Evolutionary conservation across 805 yeast genomes (phyloP), one percentile per base, ranked within the genome.

Genomic region (Ogataea corticis): DNA sequence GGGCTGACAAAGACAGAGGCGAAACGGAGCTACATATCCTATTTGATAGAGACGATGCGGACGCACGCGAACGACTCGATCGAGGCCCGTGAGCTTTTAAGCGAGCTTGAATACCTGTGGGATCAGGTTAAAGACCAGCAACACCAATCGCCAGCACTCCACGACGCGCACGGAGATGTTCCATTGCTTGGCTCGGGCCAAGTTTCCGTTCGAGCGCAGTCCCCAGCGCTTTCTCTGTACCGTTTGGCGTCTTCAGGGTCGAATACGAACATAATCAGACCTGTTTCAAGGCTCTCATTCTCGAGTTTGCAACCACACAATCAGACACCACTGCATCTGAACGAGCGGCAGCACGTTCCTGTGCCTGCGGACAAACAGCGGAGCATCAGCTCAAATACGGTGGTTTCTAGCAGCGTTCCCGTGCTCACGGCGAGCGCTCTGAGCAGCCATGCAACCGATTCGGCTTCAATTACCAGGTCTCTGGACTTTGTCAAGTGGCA

Each of bases 81-180:
- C 49, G 89, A 82, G 54, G 82, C 90, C 0, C 64, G 83, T 15
- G 88, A 82, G 56, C 70, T 83, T 42, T 69, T 85, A 44, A 65
- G 71, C 36, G 94, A 87, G 56, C 72, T 88, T 52, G 91, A 86
- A 59, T 77, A 73, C 52, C 66, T 84, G 33, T 87, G 91, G 90
- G 85, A 82, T 61, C 89, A 82, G 59, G 79, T 84, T 5, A 56
- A 49, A 36, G 54, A 54, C 45, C 51, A 51, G 35, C 54, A 43
- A 13, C 33, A 37, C n/a, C 34, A 36, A 13, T 41, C 50, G 11
- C 62, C 68, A 0, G 55, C 52, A 10, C 53, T 42, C 43, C 51
- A 16, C 30, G 56, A 44, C 23, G 41, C 42, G 17, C 50, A 44
- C 41, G 45, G 42, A n/a, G 50, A 45, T 28, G 42, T 33, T 38